Evolutionary conservation across 2,329 filamentous ascomycete species (phyloP), one percentile per base, ranked within the genome.

Genomic region (Cladosporium velox): DNA sequence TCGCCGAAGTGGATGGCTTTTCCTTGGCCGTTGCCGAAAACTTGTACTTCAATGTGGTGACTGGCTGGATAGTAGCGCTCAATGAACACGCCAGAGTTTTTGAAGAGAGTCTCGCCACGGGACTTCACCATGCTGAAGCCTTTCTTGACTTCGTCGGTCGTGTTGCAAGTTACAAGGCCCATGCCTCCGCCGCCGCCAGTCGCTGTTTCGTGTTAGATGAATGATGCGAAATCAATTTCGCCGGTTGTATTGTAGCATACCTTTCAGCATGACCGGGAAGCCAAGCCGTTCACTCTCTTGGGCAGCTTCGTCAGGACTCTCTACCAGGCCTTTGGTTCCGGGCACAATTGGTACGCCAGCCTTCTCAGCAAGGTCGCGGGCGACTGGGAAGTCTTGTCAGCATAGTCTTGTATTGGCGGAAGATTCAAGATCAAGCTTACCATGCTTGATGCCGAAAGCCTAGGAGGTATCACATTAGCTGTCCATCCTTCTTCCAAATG

Each of bases 41-140:
- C 87, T 76, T 97, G 93, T 5, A 97, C 91, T 78, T 97, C 93
- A 66, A 97, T 91, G 75, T 97, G 93, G 65, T 91, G 86, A 47
- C 91, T 91, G 0, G 88, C 87, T 21, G 90, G 85, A 73, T 93
- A 91, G 76, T 92, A 96, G 70, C 88, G 88, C 79, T 97, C 92
- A 28, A 96, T 90, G 67, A 96, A 87, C 81, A 96, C 90, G 6
- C 92, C 91, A 71, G 92, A 87, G 69, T 93, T 90, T 63, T 92
- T 92, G 76, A 96, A 96, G 0, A 92, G 88, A 1, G 90, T 90
- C 67, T 86, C 82, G 0, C 91, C 92, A 77, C 94, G 88, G 32
- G 89, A 91, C 65, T 90, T 85, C 0, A 92, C 92, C 63, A 69
- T 75, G 47, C 72, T 70, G 66, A 76, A 77, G 73, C 92, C 90